These are phyloP conservation scores for Pleurotus cornucopiae DNA, from an alignment of 768 basidiomycete species.

Conservation along the genomic window DNA sequence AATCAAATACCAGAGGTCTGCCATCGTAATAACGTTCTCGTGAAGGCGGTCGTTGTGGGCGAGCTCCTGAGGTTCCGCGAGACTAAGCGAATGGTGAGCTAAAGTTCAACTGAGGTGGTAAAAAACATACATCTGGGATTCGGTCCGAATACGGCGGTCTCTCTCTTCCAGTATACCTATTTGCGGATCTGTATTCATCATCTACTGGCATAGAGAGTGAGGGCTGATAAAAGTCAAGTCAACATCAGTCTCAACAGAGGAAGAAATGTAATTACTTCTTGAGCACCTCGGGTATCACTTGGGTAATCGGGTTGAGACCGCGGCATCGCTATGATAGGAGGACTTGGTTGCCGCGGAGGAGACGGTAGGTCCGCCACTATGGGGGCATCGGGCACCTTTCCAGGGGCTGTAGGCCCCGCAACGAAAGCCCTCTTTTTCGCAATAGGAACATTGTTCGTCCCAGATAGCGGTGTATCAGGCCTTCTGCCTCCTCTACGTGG, in stretches of 20 bases:
- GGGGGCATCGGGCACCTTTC: neutral
- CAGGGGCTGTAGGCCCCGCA: conserved; percentile 7
- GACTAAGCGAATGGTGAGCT: neutral
- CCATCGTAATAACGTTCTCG: neutral
- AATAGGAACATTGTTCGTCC: conserved; percentile 36
- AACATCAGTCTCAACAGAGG: neutral
- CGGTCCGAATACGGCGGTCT: neutral
- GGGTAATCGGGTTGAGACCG: too few species aligned
- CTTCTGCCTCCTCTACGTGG: conserved; percentile 19
- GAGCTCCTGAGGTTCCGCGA: neutral
- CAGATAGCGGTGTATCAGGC: conserved; percentile 21
- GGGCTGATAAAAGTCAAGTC: neutral
- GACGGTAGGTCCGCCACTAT: too few species aligned
- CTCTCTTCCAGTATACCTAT: neutral
- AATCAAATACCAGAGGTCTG: neutral
- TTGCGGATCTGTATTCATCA: neutral
- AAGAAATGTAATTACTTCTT: neutral
- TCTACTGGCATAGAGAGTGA: neutral
- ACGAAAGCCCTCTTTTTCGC: conserved; percentile 20
- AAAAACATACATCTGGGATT: neutral
- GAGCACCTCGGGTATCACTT: neutral
- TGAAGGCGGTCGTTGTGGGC: neutral
- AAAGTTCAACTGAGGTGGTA: neutral
- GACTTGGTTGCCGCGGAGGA: too few species aligned
- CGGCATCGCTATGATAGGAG: too few species aligned